phyloP scores from a whole-genome alignment of 169 alveolate species.

The Cryptosporidium parvum region DNA sequence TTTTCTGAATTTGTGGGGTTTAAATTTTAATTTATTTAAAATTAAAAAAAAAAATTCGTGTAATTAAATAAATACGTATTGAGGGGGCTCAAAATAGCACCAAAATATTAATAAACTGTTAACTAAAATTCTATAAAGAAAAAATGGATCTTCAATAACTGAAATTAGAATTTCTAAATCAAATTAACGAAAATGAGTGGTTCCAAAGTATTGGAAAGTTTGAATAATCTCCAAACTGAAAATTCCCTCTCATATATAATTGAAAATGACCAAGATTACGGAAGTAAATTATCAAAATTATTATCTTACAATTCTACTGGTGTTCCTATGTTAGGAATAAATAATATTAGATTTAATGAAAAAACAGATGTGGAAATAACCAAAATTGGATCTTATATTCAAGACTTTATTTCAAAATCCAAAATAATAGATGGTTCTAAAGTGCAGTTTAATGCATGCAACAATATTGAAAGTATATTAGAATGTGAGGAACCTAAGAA shows the following conservation, averaged over 20 bases:
- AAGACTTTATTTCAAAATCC: constrained; percentile 6
- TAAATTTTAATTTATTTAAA: no score
- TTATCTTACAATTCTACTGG: constrained; percentile 31
- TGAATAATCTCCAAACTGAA: constrained; percentile 4
- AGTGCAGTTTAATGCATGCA: neutral
- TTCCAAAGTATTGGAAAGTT: neutral
- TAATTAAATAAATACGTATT: neutral
- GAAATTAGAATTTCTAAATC: neutral
- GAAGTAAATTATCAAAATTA: constrained; percentile 38
- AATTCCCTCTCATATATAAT: constrained; percentile 27
- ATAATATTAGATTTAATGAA: neutral
- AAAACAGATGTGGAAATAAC: neutral
- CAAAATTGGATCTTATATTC: constrained; percentile 9
- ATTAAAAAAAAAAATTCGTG: neutral
- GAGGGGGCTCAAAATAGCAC: neutral
- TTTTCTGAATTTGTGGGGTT: neutral
- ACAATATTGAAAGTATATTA: neutral
- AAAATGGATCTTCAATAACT: neutral
- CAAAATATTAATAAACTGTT: no score
- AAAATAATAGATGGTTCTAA: constrained; percentile 13
- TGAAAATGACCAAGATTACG: constrained; percentile 59
- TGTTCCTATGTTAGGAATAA: constrained; percentile 49
- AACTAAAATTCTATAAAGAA: no score
- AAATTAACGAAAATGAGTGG: neutral
- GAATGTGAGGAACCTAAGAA: neutral